Evolutionary conservation across 345 rosid species (phyloP), one percentile per base, ranked within the genome.

Genomic region (Dovyalis caffra): DNA sequence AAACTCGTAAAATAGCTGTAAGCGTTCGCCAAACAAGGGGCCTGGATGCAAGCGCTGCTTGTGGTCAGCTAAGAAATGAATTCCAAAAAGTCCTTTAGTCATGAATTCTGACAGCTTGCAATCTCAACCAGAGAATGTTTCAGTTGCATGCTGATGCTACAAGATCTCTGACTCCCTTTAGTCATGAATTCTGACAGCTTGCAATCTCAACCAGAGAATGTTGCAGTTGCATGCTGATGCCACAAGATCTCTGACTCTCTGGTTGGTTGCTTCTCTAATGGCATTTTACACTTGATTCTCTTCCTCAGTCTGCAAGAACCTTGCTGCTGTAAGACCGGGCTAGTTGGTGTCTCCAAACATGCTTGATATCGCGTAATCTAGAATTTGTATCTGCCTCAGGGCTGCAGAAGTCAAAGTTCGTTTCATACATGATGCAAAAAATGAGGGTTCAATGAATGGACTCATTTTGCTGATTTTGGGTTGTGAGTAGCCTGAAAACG

Each of bases 11-110:
- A 83, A 69, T 95, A 83, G 84, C 97, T 47, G 93, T 85, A 33
- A 89, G 96, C 58, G 71, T 88, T 62, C 96, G 98, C 12, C 92
- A 91, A 81, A 87, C 97, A 65, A 84, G 98, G 80, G 98, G 99
- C 70, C 87, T 91, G 78, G 98, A 93, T 70, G 98, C 99, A 1
- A 89, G 90, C 79, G 99, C 99, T 65, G 99, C 97, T 64, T 93
- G 99, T 79, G 99, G 99, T 78, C 98, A 95, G 82, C 91, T 95
- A 75, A 90, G 95, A 83, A 95, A 93, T 75, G 81, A 93, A 77
- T 92, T 91, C 79, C 99, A 95, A 87, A 95, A 87, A 89, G 76
- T 65, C 99, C 98, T 77, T 43, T 92, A 81, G 71, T 75, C 28
- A 21, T 81, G 1, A 84, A 82, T 34, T 70, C 86, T 38, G 85